These are phyloP conservation scores for Setomelanomma holmii DNA, from an alignment of 2,329 filamentous ascomycete species.

Conservation along the genomic window DNA sequence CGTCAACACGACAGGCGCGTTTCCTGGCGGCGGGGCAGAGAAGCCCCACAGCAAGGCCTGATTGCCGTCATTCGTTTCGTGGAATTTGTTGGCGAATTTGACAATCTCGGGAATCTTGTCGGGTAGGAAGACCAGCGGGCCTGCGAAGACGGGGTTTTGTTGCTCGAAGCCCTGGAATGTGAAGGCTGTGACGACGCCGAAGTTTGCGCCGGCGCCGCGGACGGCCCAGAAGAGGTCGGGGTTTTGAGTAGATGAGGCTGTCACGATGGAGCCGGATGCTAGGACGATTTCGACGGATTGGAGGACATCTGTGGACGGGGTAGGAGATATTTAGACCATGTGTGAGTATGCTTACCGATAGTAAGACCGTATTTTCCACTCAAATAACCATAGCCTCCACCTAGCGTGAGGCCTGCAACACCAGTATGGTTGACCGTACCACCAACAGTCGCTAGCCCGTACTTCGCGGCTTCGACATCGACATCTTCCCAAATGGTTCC, in stretches of 20 bases:
- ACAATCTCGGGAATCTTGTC: conserved; percentile 36
- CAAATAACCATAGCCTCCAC: conserved; percentile 66
- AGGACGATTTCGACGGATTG: conserved; percentile 42
- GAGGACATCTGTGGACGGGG: conserved; percentile 44
- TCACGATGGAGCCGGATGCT: conserved; percentile 45
- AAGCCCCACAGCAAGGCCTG: conserved; percentile 38
- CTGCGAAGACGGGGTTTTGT: conserved; percentile 41
- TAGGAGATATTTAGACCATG: not conserved
- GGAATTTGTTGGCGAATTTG: conserved; percentile 38
- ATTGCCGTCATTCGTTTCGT: conserved; percentile 35
- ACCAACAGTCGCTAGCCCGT: conserved; percentile 65
- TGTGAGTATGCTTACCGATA: conserved; percentile 51
- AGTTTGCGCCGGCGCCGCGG: conserved; percentile 47
- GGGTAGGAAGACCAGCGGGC: conserved; percentile 46
- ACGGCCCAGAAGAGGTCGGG: conserved; percentile 50
- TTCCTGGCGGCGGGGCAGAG: conserved; percentile 35
- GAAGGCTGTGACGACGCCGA: conserved; percentile 53
- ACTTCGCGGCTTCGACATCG: conserved; percentile 58
- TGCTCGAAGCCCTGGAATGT: conserved; percentile 45
- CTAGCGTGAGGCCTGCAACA: conserved; percentile 62
- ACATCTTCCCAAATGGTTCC: conserved; percentile 64
- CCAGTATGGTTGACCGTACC: conserved; percentile 70
- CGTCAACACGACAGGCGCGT: conserved; percentile 37
- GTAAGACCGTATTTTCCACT: conserved; percentile 62
- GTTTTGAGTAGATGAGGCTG: conserved; percentile 34